A percentile compares a stretch with the other conserved stretches of the same genome.
phyloP scores from a whole-genome alignment of 768 basidiomycete species.

The Gautieria morchelliformis region DNA sequence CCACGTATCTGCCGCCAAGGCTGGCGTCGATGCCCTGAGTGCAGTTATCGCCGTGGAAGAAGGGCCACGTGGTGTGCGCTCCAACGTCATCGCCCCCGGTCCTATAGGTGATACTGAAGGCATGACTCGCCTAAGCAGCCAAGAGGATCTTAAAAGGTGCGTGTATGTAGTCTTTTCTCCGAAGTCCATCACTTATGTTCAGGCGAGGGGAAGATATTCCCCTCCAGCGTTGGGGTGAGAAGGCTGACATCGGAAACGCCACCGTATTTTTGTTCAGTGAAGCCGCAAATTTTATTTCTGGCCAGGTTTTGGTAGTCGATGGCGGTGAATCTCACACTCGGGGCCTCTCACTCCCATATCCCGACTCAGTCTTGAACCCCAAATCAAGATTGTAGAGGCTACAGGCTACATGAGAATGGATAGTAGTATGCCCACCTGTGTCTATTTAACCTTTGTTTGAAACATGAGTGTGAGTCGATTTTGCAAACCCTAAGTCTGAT shows the following conservation, averaged over 20 bases:
- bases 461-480: too few relatives aligned
- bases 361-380: slow-evolving; percentile 55
- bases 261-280: slow-evolving; percentile 29
- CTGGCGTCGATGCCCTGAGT: slow-evolving; percentile 84
- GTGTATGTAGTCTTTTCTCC: not conserved
- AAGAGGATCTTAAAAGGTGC: not conserved
- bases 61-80: slow-evolving; percentile 88
- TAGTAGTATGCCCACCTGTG: too few relatives aligned
- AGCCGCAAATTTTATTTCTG: slow-evolving; percentile 26
- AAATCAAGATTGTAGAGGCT: slow-evolving; percentile 19
- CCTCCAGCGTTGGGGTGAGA: slow-evolving; percentile 9
- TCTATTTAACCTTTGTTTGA: too few relatives aligned
- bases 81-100: slow-evolving; percentile 79
- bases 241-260: slow-evolving; percentile 25
- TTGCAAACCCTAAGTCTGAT: too few relatives aligned
- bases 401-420: too few relatives aligned
- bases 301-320: slow-evolving; percentile 21
- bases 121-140: slow-evolving; percentile 22
- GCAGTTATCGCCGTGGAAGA: slow-evolving; percentile 86
- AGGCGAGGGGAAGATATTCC: slow-evolving; percentile 8
- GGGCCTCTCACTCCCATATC: slow-evolving; percentile 30
- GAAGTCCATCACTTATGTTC: not conserved
- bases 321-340: slow-evolving; percentile 10
- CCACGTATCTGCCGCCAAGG: slow-evolving; percentile 93
- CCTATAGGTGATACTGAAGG: slow-evolving; percentile 73